Base-by-base conservation (phyloP, 2,329 filamentous ascomycete genomes). In the Pseudogymnoascus sp. region DNA sequence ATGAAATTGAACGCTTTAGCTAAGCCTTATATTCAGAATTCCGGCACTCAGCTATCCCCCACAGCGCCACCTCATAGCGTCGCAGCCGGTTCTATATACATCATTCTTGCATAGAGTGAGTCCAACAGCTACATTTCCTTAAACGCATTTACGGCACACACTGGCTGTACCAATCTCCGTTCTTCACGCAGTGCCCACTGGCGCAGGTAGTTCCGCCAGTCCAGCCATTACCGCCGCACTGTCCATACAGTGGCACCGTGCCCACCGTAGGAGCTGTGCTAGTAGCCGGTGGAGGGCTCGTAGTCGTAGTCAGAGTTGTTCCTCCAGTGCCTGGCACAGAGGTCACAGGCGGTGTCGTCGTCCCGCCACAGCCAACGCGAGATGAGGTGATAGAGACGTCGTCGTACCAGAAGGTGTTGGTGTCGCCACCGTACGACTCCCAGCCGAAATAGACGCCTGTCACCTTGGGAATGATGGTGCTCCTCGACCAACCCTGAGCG, bases 321-420 rank as follows among this genome's bases (percentile, higher is more conserved):
- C 29, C 18, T 13, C 29, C 31, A n/a, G 55, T 29, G 8, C 61
- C 37, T 39, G 37, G 36, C 37, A 15, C 61, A 18, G 63, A 61
- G 15, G 45, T 61, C 13, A 39, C 37, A 15, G 37, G 37, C n/a
- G 37, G 37, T 15, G 37, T 9, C 15, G 15, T 9, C 37, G 18
- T 18, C 18, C 35, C 59, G n/a, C 48, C 39, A 59, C 82, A 84
- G 29, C 82, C 81, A 66, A 82, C 74, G 31, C 80, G 74, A 18
- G 69, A 77, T 40, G 76, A 75, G 66, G 73, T 73, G 59, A 86
- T 71, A 4, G 72, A 76, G 65, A 86, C 77, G 67, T 86, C 83
- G 66, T 86, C 83, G 64, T 84, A 86, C 82, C 82, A 85, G 67
- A 86, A 80, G 1, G 83, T 86, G 71, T 86, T 86, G 1, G 75